Percentiles rank a stretch among this genome's conserved stretches.
Conservation (phyloP, 164 flowering plant genomes). For the Paratinospora sagittata region DNA sequence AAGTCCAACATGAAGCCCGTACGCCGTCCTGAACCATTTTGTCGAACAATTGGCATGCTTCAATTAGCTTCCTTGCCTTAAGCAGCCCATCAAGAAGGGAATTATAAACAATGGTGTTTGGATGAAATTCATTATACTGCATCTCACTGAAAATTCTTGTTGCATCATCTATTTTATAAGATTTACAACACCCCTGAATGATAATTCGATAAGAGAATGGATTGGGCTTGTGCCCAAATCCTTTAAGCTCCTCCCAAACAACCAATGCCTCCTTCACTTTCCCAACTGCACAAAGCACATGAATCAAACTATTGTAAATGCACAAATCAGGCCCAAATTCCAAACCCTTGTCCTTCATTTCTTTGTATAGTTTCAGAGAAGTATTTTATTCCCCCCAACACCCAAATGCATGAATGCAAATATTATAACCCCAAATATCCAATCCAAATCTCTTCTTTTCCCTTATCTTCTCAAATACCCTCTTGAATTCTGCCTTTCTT, state of each 20-base stretch:
- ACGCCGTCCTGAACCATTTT: slow-evolving; percentile 77
- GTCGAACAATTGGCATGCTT: slow-evolving; percentile 88
- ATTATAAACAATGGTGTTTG: slow-evolving; percentile 63
- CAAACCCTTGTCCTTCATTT: slow-evolving; percentile 62
- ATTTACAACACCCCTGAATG: slow-evolving; percentile 71
- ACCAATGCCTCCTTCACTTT: slow-evolving; percentile 70
- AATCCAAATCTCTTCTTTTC: slow-evolving; percentile 35
- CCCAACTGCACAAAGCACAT: slow-evolving; percentile 60
- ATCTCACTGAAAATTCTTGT: slow-evolving; percentile 60
- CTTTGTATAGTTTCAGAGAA: slow-evolving; percentile 57
- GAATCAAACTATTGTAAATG: slow-evolving; percentile 79
- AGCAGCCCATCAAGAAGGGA: slow-evolving; percentile 75
- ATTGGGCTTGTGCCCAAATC: slow-evolving; percentile 81
- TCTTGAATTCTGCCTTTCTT: slow-evolving; percentile 51
- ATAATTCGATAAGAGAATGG: slow-evolving; percentile 56
- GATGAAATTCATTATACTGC: slow-evolving; percentile 56
- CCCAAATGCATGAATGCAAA: slow-evolving; percentile 90
- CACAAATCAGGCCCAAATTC: slow-evolving; percentile 63
- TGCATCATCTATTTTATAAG: slow-evolving; percentile 64
- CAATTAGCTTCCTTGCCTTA: slow-evolving; percentile 59
- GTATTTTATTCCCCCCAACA: slow-evolving; percentile 74
- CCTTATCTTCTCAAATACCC: slow-evolving; percentile 47
- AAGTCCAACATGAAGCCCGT: slow-evolving; percentile 68
- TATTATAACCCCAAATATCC: slow-evolving; percentile 71
- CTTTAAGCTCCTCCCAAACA: slow-evolving; percentile 77